phyloP scores from a whole-genome alignment of 177 flowering plant species.

The Telopea speciosissima region DNA sequence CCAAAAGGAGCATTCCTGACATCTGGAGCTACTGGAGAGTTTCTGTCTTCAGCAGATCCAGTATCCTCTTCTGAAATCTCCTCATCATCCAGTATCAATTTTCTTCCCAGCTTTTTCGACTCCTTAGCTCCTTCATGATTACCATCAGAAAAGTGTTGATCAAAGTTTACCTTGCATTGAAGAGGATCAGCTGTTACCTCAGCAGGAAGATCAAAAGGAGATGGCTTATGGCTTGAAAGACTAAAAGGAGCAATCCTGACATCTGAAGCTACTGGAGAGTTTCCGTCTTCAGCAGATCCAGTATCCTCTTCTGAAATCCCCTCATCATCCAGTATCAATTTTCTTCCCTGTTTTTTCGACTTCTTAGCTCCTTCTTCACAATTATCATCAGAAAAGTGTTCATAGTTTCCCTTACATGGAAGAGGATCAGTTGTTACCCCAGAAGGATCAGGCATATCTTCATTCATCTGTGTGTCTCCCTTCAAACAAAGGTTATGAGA shows the following conservation, averaged over 20 bases:
- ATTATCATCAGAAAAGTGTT: neutral
- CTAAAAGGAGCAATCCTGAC: too few species aligned
- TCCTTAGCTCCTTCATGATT: conserved; percentile 3
- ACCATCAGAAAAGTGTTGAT: neutral
- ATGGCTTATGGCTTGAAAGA: too few species aligned
- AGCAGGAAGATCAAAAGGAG: neutral
- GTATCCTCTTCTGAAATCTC: conserved; percentile 12
- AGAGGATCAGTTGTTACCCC: neutral
- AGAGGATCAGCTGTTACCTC: neutral
- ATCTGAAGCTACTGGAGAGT: neutral
- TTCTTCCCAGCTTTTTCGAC: conserved; percentile 6
- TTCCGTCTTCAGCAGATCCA: neutral
- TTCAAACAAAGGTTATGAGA: neutral
- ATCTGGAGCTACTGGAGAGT: neutral
- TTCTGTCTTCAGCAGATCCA: neutral
- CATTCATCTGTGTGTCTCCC: neutral
- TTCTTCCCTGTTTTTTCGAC: conserved; percentile 9
- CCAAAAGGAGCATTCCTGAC: neutral
- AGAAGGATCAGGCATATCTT: neutral
- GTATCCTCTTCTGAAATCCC: conserved; percentile 12
- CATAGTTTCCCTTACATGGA: neutral
- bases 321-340: conserved; percentile 8
- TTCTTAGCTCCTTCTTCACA: conserved; percentile 2
- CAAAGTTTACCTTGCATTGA: neutral
- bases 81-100: conserved; percentile 7